Conservation (phyloP, 1,139 yeast species). For the Magnusiomyces suaveolens region DNA sequence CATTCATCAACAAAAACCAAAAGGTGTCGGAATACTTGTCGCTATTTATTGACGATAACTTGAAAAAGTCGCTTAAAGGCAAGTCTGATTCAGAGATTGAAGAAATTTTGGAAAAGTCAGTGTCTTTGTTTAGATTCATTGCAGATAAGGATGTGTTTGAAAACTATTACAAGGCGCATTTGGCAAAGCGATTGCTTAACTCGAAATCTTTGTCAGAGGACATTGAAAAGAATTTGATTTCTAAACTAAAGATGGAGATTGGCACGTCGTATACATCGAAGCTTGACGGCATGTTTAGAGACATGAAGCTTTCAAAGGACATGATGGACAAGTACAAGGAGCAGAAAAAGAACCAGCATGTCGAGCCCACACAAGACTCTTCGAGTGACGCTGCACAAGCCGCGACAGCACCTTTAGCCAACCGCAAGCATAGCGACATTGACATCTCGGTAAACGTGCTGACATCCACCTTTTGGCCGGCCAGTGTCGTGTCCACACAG, state of each 20-base stretch:
- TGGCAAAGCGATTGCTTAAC: constrained; percentile 72
- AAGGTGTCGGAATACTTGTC: constrained; percentile 69
- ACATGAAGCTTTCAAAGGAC: constrained; percentile 60
- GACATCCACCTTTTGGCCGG: constrained; percentile 54
- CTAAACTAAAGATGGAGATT: constrained; percentile 64
- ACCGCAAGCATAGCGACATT: constrained; percentile 17
- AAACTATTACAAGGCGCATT: constrained; percentile 73
- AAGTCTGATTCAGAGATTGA: constrained; percentile 47
- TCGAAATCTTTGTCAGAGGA: constrained; percentile 44
- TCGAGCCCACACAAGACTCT: background rate
- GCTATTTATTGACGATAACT: constrained; percentile 33
- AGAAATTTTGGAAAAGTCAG: constrained; percentile 45
- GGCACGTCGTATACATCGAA: constrained; percentile 75
- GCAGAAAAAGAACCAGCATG: background rate
- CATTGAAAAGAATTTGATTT: constrained; percentile 60
- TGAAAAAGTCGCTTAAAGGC: constrained; percentile 51
- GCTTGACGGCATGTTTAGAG: constrained; percentile 80
- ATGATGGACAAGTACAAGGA: constrained; percentile 40
- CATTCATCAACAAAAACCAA: constrained; percentile 48
- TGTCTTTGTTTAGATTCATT: constrained; percentile 55
- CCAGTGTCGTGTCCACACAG: constrained; percentile 45
- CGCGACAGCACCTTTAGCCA: background rate
- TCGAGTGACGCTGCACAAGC: too few relatives aligned
- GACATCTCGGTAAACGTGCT: constrained; percentile 45
- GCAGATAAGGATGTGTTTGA: constrained; percentile 85